Evolutionary conservation across 2,329 filamentous ascomycete genomes (phyloP).

Genomic region (Cordyceps farinosa): DNA sequence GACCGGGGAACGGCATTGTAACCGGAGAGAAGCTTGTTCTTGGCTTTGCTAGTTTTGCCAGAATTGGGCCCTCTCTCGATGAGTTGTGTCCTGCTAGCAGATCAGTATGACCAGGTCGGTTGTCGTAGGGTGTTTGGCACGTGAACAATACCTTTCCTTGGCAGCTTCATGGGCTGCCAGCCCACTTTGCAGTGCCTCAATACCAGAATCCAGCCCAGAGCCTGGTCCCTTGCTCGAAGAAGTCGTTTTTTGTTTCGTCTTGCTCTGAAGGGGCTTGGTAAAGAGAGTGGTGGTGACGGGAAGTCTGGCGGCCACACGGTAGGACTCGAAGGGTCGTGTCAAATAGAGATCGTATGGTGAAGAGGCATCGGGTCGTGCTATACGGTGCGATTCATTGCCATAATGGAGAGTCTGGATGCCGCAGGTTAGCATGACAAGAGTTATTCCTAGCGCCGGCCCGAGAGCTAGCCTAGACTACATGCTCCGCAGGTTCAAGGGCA

Average conservation of each 20-base stretch:
- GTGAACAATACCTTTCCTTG: conserved; percentile 32
- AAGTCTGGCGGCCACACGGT: conserved; percentile 45
- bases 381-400: conserved; percentile 47
- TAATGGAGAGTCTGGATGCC: conserved; percentile 50
- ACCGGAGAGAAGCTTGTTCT: conserved; percentile 41
- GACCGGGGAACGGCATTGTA: conserved; percentile 37
- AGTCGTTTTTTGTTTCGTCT: conserved; percentile 30
- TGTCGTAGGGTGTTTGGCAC: neutral
- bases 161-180: conserved; percentile 35
- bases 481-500: neutral
- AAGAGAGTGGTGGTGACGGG: conserved; percentile 52
- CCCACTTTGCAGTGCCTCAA: conserved; percentile 46
- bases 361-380: conserved; percentile 43
- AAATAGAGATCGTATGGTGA: conserved; percentile 55
- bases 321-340: conserved; percentile 47
- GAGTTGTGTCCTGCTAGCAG: conserved; percentile 31
- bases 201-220: conserved; percentile 46
- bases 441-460: neutral
- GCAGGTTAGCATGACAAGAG: conserved; percentile 4
- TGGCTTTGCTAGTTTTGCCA: conserved; percentile 37
- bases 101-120: conserved; percentile 27
- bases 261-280: conserved; percentile 35
- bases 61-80: conserved; percentile 33
- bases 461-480: neutral
- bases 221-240: conserved; percentile 34